phyloP scores from a whole-genome alignment of 2,329 filamentous ascomycete genomes.

The Penicillium sp. region DNA sequence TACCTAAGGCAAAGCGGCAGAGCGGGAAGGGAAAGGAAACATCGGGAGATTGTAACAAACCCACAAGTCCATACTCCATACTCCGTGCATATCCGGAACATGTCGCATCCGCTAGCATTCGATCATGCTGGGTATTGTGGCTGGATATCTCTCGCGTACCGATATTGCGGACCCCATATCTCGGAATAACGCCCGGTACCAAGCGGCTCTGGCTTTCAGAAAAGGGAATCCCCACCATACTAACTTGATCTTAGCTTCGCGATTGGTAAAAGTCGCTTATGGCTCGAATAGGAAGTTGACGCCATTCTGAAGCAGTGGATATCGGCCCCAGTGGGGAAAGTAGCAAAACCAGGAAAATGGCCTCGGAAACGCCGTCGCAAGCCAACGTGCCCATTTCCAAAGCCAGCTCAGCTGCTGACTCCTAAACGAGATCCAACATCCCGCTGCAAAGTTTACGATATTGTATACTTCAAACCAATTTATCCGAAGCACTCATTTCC shows the following conservation, averaged over 20 bases:
- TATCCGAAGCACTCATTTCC: slow-evolving; percentile 2
- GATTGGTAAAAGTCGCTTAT: not conserved
- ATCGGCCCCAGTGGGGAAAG: slow-evolving; percentile 1
- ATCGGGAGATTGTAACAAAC: not conserved
- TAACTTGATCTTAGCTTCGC: not conserved
- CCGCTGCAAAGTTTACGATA: not conserved
- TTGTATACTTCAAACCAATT: not conserved
- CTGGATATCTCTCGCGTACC: not conserved
- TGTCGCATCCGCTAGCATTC: not conserved
- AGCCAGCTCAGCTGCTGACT: not conserved
- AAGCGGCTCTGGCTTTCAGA: not conserved
- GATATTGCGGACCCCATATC: not conserved
- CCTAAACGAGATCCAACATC: not conserved
- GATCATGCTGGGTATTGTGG: not conserved
- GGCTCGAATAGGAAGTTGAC: not conserved
- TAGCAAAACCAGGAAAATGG: not conserved
- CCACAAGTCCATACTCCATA: too few species aligned
- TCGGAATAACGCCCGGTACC: not conserved
- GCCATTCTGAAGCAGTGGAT: not conserved
- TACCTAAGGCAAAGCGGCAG: not conserved
- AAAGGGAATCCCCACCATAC: not conserved
- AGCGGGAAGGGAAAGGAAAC: not conserved
- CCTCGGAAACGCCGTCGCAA: not conserved
- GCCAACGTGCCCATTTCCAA: not conserved
- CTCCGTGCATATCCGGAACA: not conserved